Base-by-base conservation (phyloP, 139 green algal species). In the Chara braunii region DNA sequence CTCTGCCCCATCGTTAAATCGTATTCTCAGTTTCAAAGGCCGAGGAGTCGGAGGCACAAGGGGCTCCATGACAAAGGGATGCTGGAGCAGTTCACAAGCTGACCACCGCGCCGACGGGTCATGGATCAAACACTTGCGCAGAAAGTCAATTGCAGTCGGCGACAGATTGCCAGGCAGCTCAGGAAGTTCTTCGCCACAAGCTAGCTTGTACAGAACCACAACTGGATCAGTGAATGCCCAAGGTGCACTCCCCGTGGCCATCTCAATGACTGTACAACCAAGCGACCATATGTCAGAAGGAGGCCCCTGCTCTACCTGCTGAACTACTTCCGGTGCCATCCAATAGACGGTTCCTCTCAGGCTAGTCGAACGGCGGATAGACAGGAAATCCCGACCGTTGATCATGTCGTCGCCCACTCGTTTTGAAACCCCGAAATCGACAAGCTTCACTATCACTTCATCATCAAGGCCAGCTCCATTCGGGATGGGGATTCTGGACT, bases 201-300 rank as follows among this genome's bases (percentile, higher is more conserved):
- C 89, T 11, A 97, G 90, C 58, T 91, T 85, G 77, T 91, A 95
- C 78, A 97, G 85, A 12, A 86, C 90, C 29, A n/a, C n/a, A n/a
- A n/a, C n/a, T n/a, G n/a, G n/a, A n/a, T 85, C 71, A 48, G 67
- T 82, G 40, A 18, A 36, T n/a, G 31, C 42, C 88, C 88, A 95
- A 26, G 88, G 88, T 5, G 86, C 86, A 43, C 83, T 84, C 31
- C 87, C 91, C 0, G 91, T 95, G 1, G 80, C 82, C 92, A 98
- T 97, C 73, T 98, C 92, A 30, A 97, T 89, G 29, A 98, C 80
- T 1, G 89, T 94, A 78, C 91, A 97, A 26, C 78, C 92, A 7
- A 96, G 72, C 2, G 82, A 92, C 92, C 92, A 98, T 55, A 98
- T 95, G 81, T 98, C 91, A 0, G 91, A 67, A 6, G 43, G 12